Evolutionary conservation across 2,329 filamentous ascomycete genomes (phyloP).

Genomic region (Colletotrichum sp.): DNA sequence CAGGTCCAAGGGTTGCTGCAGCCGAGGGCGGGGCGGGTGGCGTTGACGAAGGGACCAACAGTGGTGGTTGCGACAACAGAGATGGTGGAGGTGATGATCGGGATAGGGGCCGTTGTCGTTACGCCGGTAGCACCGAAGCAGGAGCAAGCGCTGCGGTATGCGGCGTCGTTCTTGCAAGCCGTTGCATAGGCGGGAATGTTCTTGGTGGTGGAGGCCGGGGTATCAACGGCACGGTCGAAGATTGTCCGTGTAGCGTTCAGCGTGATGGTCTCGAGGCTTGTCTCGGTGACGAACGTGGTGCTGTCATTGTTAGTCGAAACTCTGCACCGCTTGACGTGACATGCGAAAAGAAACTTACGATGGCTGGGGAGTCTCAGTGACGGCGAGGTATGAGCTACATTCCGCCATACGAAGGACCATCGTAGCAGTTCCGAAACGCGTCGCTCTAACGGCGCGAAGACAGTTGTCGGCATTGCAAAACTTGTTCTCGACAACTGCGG

Average conservation of each 20-base stretch:
- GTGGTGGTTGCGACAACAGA: conserved; percentile 31
- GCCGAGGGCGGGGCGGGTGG: background rate
- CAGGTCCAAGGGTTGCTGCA: conserved; percentile 5
- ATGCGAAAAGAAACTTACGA: conserved; percentile 33
- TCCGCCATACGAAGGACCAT: conserved; percentile 39
- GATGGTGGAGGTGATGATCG: conserved; percentile 44
- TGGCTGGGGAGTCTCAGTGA: conserved; percentile 42
- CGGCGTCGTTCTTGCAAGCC: conserved; percentile 22
- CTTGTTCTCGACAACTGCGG: conserved; percentile 32
- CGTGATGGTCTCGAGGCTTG: background rate
- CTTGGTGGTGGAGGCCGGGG: conserved; percentile 60
- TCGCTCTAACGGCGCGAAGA: conserved; percentile 49
- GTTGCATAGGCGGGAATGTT: conserved; percentile 48
- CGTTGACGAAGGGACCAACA: background rate
- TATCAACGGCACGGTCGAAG: conserved; percentile 29
- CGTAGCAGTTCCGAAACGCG: conserved; percentile 33
- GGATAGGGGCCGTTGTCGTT: conserved; percentile 38
- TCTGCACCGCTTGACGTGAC: background rate
- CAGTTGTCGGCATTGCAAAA: conserved; percentile 49
- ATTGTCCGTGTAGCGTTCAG: background rate
- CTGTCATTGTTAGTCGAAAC: background rate
- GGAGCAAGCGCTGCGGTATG: conserved; percentile 31
- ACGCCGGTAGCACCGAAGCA: conserved; percentile 28
- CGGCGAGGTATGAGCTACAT: conserved; percentile 44
- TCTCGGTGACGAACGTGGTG: conserved; percentile 13